Percentiles rank a stretch among this genome's conserved stretches.
Evolutionary conservation across 1,284 basidiomycete species (phyloP).

Genomic region (Mycena sp.): DNA sequence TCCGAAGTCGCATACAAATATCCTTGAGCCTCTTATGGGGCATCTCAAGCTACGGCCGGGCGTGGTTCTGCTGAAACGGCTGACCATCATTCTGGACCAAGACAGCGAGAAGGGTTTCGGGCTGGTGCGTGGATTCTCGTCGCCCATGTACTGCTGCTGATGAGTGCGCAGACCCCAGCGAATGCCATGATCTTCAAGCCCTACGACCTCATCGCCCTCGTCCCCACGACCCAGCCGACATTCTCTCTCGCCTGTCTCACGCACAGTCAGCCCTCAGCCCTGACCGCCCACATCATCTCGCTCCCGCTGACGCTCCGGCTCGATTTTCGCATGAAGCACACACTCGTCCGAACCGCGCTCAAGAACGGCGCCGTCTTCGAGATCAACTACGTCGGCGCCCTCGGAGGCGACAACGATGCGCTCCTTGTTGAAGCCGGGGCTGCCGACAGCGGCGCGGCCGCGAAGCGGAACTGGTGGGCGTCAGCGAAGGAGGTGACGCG

Average conservation of each 20-base stretch:
- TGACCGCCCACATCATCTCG: constrained; percentile 85
- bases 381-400: constrained; percentile 77
- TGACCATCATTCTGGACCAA: constrained; percentile 78
- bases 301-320: constrained; percentile 83
- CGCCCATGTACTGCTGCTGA: background rate
- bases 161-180: constrained; percentile 61
- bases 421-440: constrained; percentile 55
- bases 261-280: constrained; percentile 79
- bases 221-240: constrained; percentile 74
- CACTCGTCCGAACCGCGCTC: constrained; percentile 81
- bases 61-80: constrained; percentile 69
- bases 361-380: constrained; percentile 89
- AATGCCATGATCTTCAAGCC: constrained; percentile 63
- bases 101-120: constrained; percentile 86
- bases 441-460: constrained; percentile 59
- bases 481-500: constrained; percentile 76
- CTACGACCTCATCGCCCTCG: constrained; percentile 82
- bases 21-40: constrained; percentile 60
- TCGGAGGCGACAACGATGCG: constrained; percentile 66
- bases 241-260: constrained; percentile 86
- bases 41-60: constrained; percentile 64
- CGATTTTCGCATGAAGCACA: constrained; percentile 85
- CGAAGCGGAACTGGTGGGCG: constrained; percentile 86
- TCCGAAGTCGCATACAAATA: constrained; percentile 70
- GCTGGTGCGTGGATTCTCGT: constrained; percentile 55